Evolutionary conservation across 495 filamentous ascomycete species (phyloP), one percentile per base, ranked within the genome.

Genomic region (Daldinia decipiens): DNA sequence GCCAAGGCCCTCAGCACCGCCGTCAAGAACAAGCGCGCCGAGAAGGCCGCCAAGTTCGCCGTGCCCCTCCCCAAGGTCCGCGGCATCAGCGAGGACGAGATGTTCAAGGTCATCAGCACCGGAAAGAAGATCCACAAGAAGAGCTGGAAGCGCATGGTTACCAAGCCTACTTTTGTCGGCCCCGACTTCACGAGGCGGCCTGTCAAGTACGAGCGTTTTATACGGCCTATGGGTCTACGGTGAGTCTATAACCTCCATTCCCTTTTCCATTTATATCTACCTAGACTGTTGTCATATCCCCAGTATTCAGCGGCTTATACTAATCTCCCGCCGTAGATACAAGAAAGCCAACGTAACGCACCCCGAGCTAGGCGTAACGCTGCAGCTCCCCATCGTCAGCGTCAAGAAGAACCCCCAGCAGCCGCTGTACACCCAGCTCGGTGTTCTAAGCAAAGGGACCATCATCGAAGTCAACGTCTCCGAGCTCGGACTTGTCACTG

Each of bases 401-500:
- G 95, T 99, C 71, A 98, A 98, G 86, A 98, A 99, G 90, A 99
- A 98, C 83, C 95, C 95, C 11, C 92, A 95, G 82, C 94, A 92
- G 77, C 93, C 93, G 2, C 88, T 98, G 79, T 98, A 93, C 79
- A 98, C 96, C 4, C 95, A 97, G 73, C 84, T 98, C 17, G 95
- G 95, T 65, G 95, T 98, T 6, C 77, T 99, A 71, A 97, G 93
- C 31, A 95, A 94, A 82, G 95, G 95, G 57, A 98, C 95, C 9
- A 92, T 98, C 64, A 87, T 97, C 71, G 95, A 99, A 82, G 94
- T 98, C 71, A 98, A 99, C 79, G 94, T 98, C 15, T 91, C 88
- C 64, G 95, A 98, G 78, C 80, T 99, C 59, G 95, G 95, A 58
- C 84, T 98, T 75, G 94, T 97, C 24, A 99, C 95, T 12, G 91